Base-by-base conservation (phyloP, 2,329 filamentous ascomycete genomes). In the Sporothrix mexicana region DNA sequence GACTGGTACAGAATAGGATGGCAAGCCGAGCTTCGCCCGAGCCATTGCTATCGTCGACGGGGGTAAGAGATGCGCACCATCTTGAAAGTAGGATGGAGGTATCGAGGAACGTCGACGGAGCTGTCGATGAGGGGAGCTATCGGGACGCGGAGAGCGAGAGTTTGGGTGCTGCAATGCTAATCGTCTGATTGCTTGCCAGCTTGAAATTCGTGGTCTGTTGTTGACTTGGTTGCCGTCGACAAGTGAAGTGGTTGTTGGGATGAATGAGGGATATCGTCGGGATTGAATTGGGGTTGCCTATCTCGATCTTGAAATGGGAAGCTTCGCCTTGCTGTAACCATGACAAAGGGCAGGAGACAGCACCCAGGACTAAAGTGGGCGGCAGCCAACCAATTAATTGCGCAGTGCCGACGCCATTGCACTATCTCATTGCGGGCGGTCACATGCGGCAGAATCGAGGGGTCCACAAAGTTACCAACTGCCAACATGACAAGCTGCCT, bases 311-410 rank as follows among this genome's bases (percentile, higher is more conserved):
- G 12, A 49, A 53, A 30, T 51, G 15, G 55, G 47, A 66, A 73
- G 67, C 67, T 72, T 51, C 62, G n/a, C 47, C 10, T 3, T 9
- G 15, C 59, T 45, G 68, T n/a, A 61, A 43, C 68, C 49, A 45
- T 51, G 68, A 36, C 36, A 55, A 45, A 61, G 45, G 69, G 62
- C 64, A 68, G 47, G 49, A 64, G 70, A 36, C 41, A 59, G 30
- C 30, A 5, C 30, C 30, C 30, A 36, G 30, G 30, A 7, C 30
- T 7, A 36, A 36, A 36, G 30, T 36, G 30, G 30, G 30, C 30
- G 3, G 36, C 13, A 23, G 49, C 62, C 51, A n/a, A 57, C 67
- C 67, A 64, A 67, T 75, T 75, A 75, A 75, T 75, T 75, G 73
- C 74, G 73, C 74, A 75, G 57, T 17, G 53, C 55, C 47, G 30